phyloP scores from a whole-genome alignment of 208 protist genomes.

The Naegleria fowleri region DNA sequence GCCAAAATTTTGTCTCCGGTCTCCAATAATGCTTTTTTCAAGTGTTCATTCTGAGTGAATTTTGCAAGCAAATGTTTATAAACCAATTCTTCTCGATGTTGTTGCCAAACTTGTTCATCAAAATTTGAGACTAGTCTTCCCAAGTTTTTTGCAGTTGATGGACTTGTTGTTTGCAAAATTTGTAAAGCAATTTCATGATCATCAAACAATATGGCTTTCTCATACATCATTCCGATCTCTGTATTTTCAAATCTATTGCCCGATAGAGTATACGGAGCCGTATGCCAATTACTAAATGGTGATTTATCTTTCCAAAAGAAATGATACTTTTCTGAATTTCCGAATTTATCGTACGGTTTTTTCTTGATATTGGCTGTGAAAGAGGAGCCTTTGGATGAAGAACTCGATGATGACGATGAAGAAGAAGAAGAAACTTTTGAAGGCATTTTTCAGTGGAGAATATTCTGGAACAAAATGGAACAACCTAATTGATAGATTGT shows the following conservation, averaged over 20 bases:
- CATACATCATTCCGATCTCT: constrained; percentile 33
- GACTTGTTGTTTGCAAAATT: neutral
- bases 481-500: no score
- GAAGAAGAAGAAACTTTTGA: no score
- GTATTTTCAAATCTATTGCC: neutral
- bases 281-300: neutral
- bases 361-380: neutral
- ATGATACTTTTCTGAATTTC: neutral
- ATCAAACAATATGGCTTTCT: constrained; percentile 30
- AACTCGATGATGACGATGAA: no score
- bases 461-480: no score
- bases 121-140: constrained; percentile 26
- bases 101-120: constrained; percentile 7
- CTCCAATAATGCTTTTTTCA: neutral
- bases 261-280: neutral
- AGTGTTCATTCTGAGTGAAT: constrained; percentile 30
- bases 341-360: neutral
- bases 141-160: constrained; percentile 12
- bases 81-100: neutral
- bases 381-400: no score
- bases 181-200: neutral
- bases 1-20: constrained; percentile 26
- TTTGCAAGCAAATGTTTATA: neutral
- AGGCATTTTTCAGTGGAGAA: no score
- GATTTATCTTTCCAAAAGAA: constrained; percentile 15